These are phyloP conservation scores for Anthracocystis walkeri DNA, from an alignment of 1,284 basidiomycete species.

Conservation along the genomic window DNA sequence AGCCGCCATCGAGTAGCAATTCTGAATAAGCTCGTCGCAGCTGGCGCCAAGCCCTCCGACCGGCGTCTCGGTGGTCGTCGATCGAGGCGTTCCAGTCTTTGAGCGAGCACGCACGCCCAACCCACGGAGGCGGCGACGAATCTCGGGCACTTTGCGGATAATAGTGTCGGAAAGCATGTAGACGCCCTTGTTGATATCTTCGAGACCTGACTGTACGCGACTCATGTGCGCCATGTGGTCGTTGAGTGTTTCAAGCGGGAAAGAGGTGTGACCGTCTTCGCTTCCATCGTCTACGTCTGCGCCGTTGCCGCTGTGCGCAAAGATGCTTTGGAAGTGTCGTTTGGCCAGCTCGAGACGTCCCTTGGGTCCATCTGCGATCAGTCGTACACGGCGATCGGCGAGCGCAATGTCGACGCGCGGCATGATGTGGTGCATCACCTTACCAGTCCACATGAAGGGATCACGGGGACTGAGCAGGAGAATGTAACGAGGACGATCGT, in stretches of 20 bases:
- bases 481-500: slow-evolving; percentile 76
- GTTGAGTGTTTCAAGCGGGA: slow-evolving; percentile 75
- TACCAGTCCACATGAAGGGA: slow-evolving; percentile 93
- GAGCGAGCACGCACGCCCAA: slow-evolving; percentile 23
- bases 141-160: slow-evolving; percentile 75
- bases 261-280: slow-evolving; percentile 45
- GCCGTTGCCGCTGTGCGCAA: slow-evolving; percentile 22
- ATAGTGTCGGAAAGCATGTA: slow-evolving; percentile 92
- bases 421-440: slow-evolving; percentile 75
- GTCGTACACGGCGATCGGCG: slow-evolving; percentile 63
- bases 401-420: slow-evolving; percentile 63
- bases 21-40: slow-evolving; percentile 82
- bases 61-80: slow-evolving; percentile 27
- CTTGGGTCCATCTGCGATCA: slow-evolving; percentile 78
- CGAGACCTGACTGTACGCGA: slow-evolving; percentile 86
- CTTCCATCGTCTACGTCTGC: slow-evolving; percentile 63
- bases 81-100: slow-evolving; percentile 24
- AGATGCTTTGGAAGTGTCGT: slow-evolving; percentile 75
- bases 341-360: slow-evolving; percentile 82
- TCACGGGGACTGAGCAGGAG: slow-evolving; percentile 87
- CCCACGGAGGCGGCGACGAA: slow-evolving; percentile 49
- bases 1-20: slow-evolving; percentile 97
- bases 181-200: slow-evolving; percentile 88
- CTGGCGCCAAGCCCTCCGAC: slow-evolving; percentile 34
- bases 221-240: slow-evolving; percentile 94